Base-by-base conservation (phyloP, 2,329 filamentous ascomycete genomes). In the Aspergillus luchuensis region DNA sequence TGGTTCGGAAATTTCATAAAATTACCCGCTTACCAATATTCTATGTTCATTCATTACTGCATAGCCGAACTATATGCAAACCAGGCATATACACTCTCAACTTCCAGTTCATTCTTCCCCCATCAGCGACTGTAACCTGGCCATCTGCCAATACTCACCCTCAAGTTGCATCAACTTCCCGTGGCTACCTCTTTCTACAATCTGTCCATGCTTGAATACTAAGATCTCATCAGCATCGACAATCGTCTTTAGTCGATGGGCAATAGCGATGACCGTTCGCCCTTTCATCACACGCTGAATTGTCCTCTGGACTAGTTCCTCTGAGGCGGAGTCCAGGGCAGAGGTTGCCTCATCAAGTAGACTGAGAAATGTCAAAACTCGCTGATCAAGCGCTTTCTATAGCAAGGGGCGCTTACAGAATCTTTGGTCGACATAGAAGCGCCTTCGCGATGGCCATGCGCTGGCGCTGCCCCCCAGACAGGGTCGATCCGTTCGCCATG, bases 261-360 rank as follows among this genome's bases (percentile, higher is more conserved):
- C 92, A 72, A 97, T 96, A 3, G 91, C 90, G 28, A 73, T 63
- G 5, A 67, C 68, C 0, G 69, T 71, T 13, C 63, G 57, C 1
- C 60, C 91, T 60, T 86, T 82, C 1, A 90, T 83, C 10, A 91
- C 64, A 90, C 52, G 86, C 66, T 95, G 90, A 1, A 96, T 81
- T 11, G 92, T 91, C 33, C 89, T 88, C 73, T 96, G 92, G 1
- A 96, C 91, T 8, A 92, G 86, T 56, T 89, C 89, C 76, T 97
- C 92, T 0, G 90, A 91, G 71, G 91, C 90, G 11, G 91, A 93
- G 71, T 97, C 92, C 0, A 97, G 82, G 5, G 91, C 91, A 36
- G 89, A 91, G 0, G 92, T 97, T 2, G 92, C 92, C 74, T 97
- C 92, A 65, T 97, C 92, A 4, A 96, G 87, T 0, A 97, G 84